Conservation (phyloP, 805 yeast genomes). For the Yamadazyma ubonensis region DNA sequence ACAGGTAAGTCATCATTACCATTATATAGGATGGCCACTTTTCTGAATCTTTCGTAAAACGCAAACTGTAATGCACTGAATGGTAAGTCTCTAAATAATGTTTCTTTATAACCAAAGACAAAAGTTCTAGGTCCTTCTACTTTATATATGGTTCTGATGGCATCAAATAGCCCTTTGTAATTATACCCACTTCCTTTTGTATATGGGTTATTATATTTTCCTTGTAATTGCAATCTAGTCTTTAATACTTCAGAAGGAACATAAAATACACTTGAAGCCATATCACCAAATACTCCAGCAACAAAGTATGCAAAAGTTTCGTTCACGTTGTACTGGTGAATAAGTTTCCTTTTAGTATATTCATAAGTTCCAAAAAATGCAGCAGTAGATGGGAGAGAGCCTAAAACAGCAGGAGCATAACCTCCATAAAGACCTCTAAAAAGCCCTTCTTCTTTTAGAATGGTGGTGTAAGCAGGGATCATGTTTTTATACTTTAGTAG, state of each 20-base stretch:
- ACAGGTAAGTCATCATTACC: constrained; percentile 49
- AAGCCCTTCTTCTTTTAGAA: constrained; percentile 83
- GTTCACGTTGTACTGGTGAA: constrained; percentile 60
- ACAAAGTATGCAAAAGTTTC: constrained; percentile 78
- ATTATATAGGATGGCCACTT: constrained; percentile 49
- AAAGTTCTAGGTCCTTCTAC: constrained; percentile 76
- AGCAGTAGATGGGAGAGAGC: constrained; percentile 92
- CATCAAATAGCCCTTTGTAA: constrained; percentile 72
- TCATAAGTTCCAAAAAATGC: constrained; percentile 94
- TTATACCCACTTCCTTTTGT: constrained; percentile 79
- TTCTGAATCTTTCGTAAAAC: constrained; percentile 82
- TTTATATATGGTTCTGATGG: constrained; percentile 59
- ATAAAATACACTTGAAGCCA: constrained; percentile 81
- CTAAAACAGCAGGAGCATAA: constrained; percentile 85
- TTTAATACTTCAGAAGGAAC: constrained; percentile 96
- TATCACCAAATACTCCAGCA: constrained; percentile 93
- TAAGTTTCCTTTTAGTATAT: constrained; percentile 66
- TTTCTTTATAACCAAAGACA: constrained; percentile 91
- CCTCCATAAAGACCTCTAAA: constrained; percentile 88
- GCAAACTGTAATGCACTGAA: constrained; percentile 96
- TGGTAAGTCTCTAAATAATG: constrained; percentile 88
- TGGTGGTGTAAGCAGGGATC: constrained; percentile 71
- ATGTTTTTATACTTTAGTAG: constrained; percentile 68
- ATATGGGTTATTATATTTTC: constrained; percentile 74
- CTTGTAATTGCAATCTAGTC: constrained; percentile 91